These are phyloP conservation scores for Pinus taeda DNA, from an alignment of 75 land plant species.

Conservation along the genomic window DNA sequence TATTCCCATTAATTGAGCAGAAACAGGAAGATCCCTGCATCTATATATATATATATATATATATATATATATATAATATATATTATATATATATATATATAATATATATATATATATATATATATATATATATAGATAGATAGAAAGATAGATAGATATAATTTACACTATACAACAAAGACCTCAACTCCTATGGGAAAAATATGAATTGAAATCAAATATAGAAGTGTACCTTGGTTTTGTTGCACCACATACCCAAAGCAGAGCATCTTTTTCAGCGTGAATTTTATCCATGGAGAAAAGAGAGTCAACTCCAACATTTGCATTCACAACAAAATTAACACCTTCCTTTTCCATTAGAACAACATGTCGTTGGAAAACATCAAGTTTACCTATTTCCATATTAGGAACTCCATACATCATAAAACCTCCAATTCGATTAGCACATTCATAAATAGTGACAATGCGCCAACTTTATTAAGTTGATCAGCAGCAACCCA, in stretches of 20 bases:
- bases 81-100: too few relatives aligned
- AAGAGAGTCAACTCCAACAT: constrained; percentile 77
- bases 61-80: too few relatives aligned
- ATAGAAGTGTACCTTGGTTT: constrained; percentile 71
- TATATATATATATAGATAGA: too few relatives aligned
- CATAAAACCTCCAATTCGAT: constrained; percentile 97
- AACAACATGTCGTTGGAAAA: constrained; percentile 88
- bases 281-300: constrained; percentile 68
- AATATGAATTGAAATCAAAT: background rate
- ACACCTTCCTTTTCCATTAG: constrained; percentile 92
- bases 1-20: too few relatives aligned
- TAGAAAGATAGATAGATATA: too few relatives aligned
- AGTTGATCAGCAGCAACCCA: constrained; percentile 97
- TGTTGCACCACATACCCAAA: constrained; percentile 69
- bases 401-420: constrained; percentile 99
- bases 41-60: too few relatives aligned
- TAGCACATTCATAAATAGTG: constrained; percentile 92
- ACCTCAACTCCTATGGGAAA: too few relatives aligned
- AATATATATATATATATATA: too few relatives aligned
- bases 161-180: too few relatives aligned
- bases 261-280: constrained; percentile 41
- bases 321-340: constrained; percentile 86
- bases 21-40: too few relatives aligned
- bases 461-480: constrained; percentile 88
- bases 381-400: constrained; percentile 88